Conservation (phyloP, 495 filamentous ascomycete genomes). For the Tuber magnatum region DNA sequence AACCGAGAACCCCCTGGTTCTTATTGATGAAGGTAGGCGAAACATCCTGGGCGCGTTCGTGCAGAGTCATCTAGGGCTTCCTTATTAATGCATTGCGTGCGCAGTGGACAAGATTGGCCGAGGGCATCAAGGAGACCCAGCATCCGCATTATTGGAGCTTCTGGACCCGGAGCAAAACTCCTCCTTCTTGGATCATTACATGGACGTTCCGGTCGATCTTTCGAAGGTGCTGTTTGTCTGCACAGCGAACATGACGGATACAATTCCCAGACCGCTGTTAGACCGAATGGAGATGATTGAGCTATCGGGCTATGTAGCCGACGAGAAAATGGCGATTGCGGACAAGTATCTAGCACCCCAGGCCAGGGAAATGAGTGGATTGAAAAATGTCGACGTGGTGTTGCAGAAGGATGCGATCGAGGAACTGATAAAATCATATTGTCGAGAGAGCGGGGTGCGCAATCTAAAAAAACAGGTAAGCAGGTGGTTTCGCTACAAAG, state of each 20-base stretch:
- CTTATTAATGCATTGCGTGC: not conserved
- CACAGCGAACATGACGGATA: slow-evolving; percentile 98
- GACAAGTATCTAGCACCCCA: slow-evolving; percentile 84
- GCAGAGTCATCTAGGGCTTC: not conserved
- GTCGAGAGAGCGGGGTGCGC: slow-evolving; percentile 90
- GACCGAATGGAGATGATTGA: slow-evolving; percentile 99
- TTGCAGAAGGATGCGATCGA: slow-evolving; percentile 77
- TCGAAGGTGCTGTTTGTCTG: slow-evolving; percentile 98
- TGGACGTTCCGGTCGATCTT: slow-evolving; percentile 97
- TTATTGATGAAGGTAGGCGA: slow-evolving; percentile 70
- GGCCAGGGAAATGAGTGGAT: slow-evolving; percentile 80
- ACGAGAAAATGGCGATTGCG: slow-evolving; percentile 99
- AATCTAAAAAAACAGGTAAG: slow-evolving; percentile 87
- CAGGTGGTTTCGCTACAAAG: slow-evolving; percentile 5
- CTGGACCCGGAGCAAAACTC: slow-evolving; percentile 97
- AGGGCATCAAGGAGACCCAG: slow-evolving; percentile 92
- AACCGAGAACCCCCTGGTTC: slow-evolving; percentile 91
- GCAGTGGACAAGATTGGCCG: slow-evolving; percentile 87
- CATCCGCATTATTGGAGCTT: slow-evolving; percentile 87
- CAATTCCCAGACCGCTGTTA: slow-evolving; percentile 86
- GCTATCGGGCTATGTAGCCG: slow-evolving; percentile 91
- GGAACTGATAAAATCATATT: slow-evolving; percentile 97
- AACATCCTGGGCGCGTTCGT: not conserved
- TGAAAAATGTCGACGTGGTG: slow-evolving; percentile 84
- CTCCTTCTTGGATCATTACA: slow-evolving; percentile 96